Percentiles rank a stretch among this genome's conserved stretches.
Conservation (phyloP, 257 asterid species). For the Lycium barbarum region DNA sequence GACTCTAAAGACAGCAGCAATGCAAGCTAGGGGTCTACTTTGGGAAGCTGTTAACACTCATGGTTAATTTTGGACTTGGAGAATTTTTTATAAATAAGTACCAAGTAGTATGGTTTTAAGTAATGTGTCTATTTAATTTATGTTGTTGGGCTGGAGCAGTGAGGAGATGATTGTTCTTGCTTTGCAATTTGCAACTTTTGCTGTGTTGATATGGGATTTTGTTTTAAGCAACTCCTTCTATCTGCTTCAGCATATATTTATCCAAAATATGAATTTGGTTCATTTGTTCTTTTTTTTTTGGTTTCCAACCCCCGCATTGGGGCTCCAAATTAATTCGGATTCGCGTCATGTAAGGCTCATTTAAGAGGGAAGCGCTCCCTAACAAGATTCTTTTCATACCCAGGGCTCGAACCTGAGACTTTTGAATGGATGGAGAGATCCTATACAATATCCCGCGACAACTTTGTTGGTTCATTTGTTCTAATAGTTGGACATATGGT, state of each 20-base stretch:
- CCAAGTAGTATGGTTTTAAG: not conserved
- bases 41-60: constrained; percentile 96
- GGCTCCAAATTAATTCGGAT: too few relatives aligned
- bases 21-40: constrained; percentile 75
- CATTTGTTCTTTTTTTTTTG: not conserved
- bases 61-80: constrained; percentile 51
- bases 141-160: not conserved
- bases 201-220: not conserved
- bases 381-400: too few relatives aligned
- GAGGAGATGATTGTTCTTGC: not conserved
- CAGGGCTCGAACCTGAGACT: too few relatives aligned
- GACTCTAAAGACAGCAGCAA: constrained; percentile 74
- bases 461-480: not conserved
- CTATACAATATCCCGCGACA: too few relatives aligned
- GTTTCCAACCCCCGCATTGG: too few relatives aligned
- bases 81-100: not conserved
- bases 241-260: constrained; percentile 11
- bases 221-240: not conserved
- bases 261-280: not conserved
- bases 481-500: not conserved
- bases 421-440: too few relatives aligned
- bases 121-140: not conserved
- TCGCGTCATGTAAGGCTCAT: too few relatives aligned
- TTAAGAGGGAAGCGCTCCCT: too few relatives aligned
- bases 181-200: not conserved